Conservation (phyloP, 2,329 filamentous ascomycete species). For the Pseudogymnoascus destructans region DNA sequence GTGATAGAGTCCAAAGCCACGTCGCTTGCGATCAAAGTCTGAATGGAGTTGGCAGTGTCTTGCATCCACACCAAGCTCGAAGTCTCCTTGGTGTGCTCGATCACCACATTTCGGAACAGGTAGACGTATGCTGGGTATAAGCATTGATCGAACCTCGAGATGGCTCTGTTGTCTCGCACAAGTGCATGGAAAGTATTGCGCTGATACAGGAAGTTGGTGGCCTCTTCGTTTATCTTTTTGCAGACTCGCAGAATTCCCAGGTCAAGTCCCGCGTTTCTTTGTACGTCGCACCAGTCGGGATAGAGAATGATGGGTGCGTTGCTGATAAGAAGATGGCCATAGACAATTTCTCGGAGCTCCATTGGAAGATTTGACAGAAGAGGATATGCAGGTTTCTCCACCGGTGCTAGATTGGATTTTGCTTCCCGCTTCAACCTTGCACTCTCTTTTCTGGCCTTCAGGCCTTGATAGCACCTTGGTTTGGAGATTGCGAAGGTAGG, state of each 20-base stretch:
- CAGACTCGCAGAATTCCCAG: conserved; percentile 17
- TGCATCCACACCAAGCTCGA: conserved; percentile 17
- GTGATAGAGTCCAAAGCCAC: conserved; percentile 17
- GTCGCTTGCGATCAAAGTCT: conserved; percentile 14
- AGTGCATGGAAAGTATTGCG: conserved; percentile 20
- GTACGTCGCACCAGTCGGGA: conserved; percentile 16
- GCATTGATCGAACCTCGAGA: not conserved
- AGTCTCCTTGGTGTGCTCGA: conserved; percentile 16
- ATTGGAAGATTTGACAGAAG: conserved; percentile 12
- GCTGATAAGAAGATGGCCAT: conserved; percentile 16
- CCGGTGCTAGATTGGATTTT: not conserved
- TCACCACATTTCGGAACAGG: conserved; percentile 16
- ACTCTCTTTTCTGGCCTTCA: not conserved
- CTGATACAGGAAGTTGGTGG: conserved; percentile 18
- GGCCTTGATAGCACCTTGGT: not conserved
- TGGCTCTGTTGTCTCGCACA: conserved; percentile 12
- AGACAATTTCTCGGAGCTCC: conserved; percentile 21
- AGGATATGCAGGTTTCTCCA: not conserved
- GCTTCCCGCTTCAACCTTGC: not conserved
- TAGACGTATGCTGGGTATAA: conserved; percentile 13
- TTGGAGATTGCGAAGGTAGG: not conserved
- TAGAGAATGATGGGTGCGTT: conserved; percentile 18
- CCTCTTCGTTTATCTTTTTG: conserved; percentile 19
- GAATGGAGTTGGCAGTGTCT: conserved; percentile 14
- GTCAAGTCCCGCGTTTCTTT: conserved; percentile 11